A percentile compares a stretch with the other conserved stretches of the same genome.
These are phyloP conservation scores for Hirschioporus abietinus DNA, from an alignment of 768 basidiomycete species.

Conservation along the genomic window DNA sequence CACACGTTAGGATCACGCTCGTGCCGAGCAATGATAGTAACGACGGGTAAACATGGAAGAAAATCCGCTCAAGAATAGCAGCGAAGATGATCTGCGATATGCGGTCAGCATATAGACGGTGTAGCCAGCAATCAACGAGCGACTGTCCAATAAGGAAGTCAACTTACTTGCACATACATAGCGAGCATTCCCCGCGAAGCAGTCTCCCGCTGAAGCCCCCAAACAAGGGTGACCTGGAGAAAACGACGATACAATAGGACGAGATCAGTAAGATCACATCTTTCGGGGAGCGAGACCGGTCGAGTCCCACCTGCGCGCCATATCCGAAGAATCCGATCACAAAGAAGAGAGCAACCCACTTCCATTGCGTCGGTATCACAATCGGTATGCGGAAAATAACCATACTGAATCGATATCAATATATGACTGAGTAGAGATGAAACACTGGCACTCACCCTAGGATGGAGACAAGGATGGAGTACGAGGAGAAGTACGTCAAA, in stretches of 20 bases:
- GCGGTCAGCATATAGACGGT: background rate
- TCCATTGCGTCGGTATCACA: constrained; percentile 18
- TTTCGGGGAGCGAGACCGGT: background rate
- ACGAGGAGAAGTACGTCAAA: constrained; percentile 58
- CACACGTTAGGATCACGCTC: constrained; percentile 55
- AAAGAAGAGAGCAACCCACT: constrained; percentile 17
- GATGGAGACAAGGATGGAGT: constrained; percentile 41
- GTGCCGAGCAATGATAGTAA: constrained; percentile 58
- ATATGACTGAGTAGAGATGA: background rate
- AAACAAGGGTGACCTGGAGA: constrained; percentile 46
- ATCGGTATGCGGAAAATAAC: constrained; percentile 19
- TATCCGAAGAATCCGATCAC: constrained; percentile 34
- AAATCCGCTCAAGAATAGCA: constrained; percentile 53
- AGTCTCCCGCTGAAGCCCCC: constrained; percentile 61
- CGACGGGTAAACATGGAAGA: constrained; percentile 59
- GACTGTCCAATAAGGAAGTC: constrained; percentile 1
- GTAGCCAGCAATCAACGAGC: background rate
- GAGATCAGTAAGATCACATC: background rate
- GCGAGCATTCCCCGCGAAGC: constrained; percentile 60
- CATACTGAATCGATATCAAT: constrained; percentile 14
- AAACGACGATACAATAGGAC: background rate
- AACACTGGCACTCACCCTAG: constrained; percentile 20
- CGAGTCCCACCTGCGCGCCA: constrained; percentile 24
- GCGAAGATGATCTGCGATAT: constrained; percentile 60
- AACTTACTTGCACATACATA: constrained; percentile 47